Evolutionary conservation across 176 grass and related monocot species (phyloP), one percentile per base, ranked within the genome.

Genomic region (Musa itinerans): DNA sequence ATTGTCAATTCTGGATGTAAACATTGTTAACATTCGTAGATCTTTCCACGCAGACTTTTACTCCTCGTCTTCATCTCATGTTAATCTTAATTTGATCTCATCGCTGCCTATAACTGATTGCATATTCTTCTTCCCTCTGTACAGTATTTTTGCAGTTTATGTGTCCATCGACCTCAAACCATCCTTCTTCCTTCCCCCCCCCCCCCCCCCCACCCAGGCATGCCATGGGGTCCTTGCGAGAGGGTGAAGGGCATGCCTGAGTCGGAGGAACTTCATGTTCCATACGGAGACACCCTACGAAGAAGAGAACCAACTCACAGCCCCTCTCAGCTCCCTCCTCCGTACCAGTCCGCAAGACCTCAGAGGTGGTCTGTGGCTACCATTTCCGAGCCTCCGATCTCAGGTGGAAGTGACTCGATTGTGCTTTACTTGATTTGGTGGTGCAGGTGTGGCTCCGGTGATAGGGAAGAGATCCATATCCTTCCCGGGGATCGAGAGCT

Each of bases 251-350:
- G n/a, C n/a, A n/a, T n/a, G n/a, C n/a, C n/a, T n/a, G n/a, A n/a
- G n/a, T n/a, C n/a, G n/a, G n/a, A n/a, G n/a, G 20, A 97, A 93
- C 82, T 97, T 97, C 80, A 71, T 97, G 61, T 80, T 92, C 69
- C 93, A 90, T 71, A 93, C 91, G 82, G 88, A 90, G 79, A 91
- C 82, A 67, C 22, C 87, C 6, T 81, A 64, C 25, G 85, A 97
- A 75, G 90, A 96, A 22, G 85, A 90, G 27, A 79, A 85, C 25
- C 79, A 55, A 2, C 87, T 68, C 12, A 14, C 10, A 23, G 1
- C 23, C 23, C 22, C 52, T 8, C 21, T 52, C 81, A 66, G 61
- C 85, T 71, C 73, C 83, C 54, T 29, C 67, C 63, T 50, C 77
- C 63, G 23, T 78, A 74, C 20, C 19, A 86, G 85, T 57, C 90